Evolutionary conservation across 805 yeast genomes (phyloP).

Genomic region (Geotrichum ghanense): DNA sequence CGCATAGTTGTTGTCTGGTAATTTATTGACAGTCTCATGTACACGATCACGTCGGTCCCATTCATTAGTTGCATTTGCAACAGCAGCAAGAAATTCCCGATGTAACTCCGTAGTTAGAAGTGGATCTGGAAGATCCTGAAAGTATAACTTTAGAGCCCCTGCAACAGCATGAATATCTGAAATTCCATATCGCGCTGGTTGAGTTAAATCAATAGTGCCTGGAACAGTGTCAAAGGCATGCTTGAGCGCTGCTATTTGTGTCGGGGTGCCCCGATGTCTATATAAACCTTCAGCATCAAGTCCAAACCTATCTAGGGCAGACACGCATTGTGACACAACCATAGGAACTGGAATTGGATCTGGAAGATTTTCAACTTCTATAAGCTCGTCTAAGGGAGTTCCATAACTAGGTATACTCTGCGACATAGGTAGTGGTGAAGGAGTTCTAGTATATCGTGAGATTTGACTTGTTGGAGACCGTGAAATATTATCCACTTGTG

Average conservation of each 20-base stretch:
- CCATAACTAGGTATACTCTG: too few species aligned
- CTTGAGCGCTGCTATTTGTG: constrained; percentile 61
- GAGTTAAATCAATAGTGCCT: constrained; percentile 37
- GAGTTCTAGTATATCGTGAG: constrained; percentile 25
- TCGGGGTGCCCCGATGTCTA: constrained; percentile 68
- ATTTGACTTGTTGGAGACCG: background rate
- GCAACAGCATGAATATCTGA: constrained; percentile 88
- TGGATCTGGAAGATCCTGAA: constrained; percentile 79
- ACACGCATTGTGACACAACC: constrained; percentile 79
- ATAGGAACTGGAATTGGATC: constrained; percentile 52
- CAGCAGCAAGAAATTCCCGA: constrained; percentile 50
- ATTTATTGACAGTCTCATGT: constrained; percentile 77
- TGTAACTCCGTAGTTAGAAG: constrained; percentile 56
- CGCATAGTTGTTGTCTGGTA: constrained; percentile 93
- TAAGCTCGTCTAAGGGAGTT: constrained; percentile 62
- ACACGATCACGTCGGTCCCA: constrained; percentile 56
- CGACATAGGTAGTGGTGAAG: constrained; percentile 26
- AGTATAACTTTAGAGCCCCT: constrained; percentile 72
- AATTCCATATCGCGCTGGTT: constrained; percentile 39
- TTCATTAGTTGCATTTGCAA: constrained; percentile 51
- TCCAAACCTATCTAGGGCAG: constrained; percentile 77
- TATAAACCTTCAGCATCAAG: constrained; percentile 81
- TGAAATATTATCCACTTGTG: background rate
- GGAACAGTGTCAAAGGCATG: constrained; percentile 59
- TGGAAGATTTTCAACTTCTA: constrained; percentile 76